phyloP scores from a whole-genome alignment of 2,329 filamentous ascomycete genomes.

The Fusarium haematococcum region DNA sequence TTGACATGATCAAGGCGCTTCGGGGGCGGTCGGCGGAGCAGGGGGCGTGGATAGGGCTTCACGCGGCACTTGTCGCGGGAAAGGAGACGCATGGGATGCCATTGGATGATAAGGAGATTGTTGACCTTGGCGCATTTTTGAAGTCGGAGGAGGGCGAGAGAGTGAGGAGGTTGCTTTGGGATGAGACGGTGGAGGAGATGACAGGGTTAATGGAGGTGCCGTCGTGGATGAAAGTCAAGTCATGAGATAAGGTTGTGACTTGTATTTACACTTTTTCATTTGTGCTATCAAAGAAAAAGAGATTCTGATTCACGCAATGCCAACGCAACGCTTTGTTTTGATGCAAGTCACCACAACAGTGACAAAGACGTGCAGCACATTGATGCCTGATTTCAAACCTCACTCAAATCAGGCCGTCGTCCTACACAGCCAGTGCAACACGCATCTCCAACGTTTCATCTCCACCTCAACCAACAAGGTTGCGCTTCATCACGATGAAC shows the following conservation, averaged over 20 bases:
- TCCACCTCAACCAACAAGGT: neutral
- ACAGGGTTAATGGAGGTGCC: neutral
- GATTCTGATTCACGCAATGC: neutral
- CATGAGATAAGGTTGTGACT: neutral
- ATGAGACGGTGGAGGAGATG: neutral
- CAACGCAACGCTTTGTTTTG: neutral
- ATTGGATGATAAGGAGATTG: constrained; percentile 15
- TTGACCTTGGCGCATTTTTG: neutral
- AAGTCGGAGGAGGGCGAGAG: neutral
- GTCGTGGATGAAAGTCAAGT: neutral
- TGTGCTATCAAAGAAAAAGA: neutral
- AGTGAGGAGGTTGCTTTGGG: neutral
- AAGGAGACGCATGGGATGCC: constrained; percentile 26
- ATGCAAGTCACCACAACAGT: neutral
- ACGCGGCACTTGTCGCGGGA: constrained; percentile 22
- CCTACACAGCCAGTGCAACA: neutral
- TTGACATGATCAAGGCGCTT: constrained; percentile 6
- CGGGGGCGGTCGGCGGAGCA: constrained; percentile 13
- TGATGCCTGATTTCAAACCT: neutral
- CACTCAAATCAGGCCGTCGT: neutral
- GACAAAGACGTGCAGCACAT: neutral
- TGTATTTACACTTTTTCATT: neutral
- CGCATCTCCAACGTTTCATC: neutral
- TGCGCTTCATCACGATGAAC: neutral
- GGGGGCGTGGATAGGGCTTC: constrained; percentile 23